phyloP scores from a whole-genome alignment of 768 basidiomycete species.

The Lactifluus piperatus region DNA sequence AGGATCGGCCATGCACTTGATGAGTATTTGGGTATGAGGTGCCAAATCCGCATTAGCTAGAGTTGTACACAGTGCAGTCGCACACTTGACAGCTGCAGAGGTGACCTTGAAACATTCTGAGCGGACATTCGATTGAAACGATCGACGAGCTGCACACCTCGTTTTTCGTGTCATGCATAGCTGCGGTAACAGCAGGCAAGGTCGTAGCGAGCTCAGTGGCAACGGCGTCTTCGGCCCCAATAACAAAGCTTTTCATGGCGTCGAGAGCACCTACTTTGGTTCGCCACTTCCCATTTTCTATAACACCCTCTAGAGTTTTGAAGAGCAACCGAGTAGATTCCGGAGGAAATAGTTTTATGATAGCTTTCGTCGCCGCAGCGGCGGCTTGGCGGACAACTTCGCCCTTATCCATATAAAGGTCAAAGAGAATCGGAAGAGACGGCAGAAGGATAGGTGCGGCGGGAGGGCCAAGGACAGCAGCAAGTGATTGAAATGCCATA shows the following conservation, averaged over 20 bases:
- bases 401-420: constrained; percentile 89
- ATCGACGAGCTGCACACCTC: constrained; percentile 48
- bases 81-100: constrained; percentile 78
- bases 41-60: constrained; percentile 89
- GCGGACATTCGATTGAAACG: constrained; percentile 4
- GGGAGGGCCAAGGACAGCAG: constrained; percentile 58
- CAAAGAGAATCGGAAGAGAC: constrained; percentile 68
- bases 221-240: constrained; percentile 60
- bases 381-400: constrained; percentile 83
- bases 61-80: constrained; percentile 79
- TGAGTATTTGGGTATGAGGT: constrained; percentile 81
- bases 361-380: constrained; percentile 68
- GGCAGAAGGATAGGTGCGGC: constrained; percentile 68
- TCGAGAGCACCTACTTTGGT: constrained; percentile 91
- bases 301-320: constrained; percentile 56
- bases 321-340: constrained; percentile 70
- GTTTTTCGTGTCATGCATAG: constrained; percentile 95
- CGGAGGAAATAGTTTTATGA: constrained; percentile 77
- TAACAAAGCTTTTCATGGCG: constrained; percentile 67
- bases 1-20: constrained; percentile 91
- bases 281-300: constrained; percentile 88
- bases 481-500: constrained; percentile 70
- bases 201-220: constrained; percentile 76
- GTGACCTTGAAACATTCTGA: constrained; percentile 51
- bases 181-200: constrained; percentile 77